A percentile compares a stretch with the other conserved stretches of the same genome.
Evolutionary conservation across 2,329 filamentous ascomycete species (phyloP).

Genomic region (Aspergillus carbonarius): DNA sequence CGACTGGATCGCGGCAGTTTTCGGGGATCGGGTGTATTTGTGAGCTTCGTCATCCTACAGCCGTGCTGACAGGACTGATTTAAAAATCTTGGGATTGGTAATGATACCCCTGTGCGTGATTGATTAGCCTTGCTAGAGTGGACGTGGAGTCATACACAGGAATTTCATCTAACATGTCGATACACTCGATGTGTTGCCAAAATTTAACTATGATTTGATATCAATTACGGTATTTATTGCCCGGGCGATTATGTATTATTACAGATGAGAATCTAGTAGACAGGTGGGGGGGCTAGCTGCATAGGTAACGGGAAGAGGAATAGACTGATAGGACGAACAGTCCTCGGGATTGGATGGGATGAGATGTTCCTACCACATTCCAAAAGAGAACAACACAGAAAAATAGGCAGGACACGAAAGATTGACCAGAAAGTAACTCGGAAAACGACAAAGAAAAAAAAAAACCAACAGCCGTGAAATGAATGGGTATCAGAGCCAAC

Average conservation of each 20-base stretch:
- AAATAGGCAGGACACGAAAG: neutral
- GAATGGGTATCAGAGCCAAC: neutral
- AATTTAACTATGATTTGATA: neutral
- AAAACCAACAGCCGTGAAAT: neutral
- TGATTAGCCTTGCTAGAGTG: neutral
- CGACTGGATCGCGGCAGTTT: constrained; percentile 5
- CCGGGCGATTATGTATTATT: neutral
- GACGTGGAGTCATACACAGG: neutral
- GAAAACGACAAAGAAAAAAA: neutral
- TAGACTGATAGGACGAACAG: neutral
- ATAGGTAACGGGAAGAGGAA: neutral
- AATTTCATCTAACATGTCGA: neutral
- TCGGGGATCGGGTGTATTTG: neutral
- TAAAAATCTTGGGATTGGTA: neutral
- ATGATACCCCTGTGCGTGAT: constrained; percentile 1
- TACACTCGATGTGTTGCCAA: neutral
- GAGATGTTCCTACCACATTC: neutral
- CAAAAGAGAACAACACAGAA: neutral
- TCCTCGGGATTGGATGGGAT: too few relatives aligned
- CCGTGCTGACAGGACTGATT: constrained; percentile 9
- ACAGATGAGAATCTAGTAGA: neutral
- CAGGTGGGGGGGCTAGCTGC: neutral
- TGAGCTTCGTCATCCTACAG: constrained; percentile 3
- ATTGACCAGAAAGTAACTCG: neutral
- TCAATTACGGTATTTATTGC: neutral